Base-by-base conservation (phyloP, 1,284 basidiomycete species). In the Trichosporon asahii region DNA sequence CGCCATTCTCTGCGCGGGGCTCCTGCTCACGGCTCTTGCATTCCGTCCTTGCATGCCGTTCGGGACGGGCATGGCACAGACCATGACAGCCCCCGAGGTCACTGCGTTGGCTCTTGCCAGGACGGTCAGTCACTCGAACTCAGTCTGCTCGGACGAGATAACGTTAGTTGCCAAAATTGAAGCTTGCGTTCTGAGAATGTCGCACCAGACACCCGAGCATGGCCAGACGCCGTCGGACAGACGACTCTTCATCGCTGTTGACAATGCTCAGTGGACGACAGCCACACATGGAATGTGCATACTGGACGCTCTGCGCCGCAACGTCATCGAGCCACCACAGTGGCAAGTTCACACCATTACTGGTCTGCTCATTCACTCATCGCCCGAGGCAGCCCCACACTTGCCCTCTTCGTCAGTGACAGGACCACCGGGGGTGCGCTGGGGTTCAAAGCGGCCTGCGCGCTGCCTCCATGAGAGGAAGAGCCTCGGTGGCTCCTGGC, bases 391-490 rank as follows among this genome's bases (percentile, higher is more conserved):
- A 61, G 27, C 3, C 6, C 11, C 57, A 11, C 27, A 31, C 15
- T n/a, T 31, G 29, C 21, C 29, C 27, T 23, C n/a, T 14, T 23
- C 49, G 21, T 11, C 11, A 2, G 5, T 29, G 57, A 29, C 7
- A 3, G 40, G 11, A 3, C 40, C 40, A 18, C 15, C 7, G 57
- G 29, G 57, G 18, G 15, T 61, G 29, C 15, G 14, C 27, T 21
- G 29, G 2, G 57, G 57, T 6, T 61, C 57, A 12, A 61, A 61
- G 9, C 57, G 27, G 23, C 6, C 27, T 4, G 57, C 15, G 29
- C 57, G 57, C 57, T 61, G 57, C 15, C 14, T 6, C 57, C 57
- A 61, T 23, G 57, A 61, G 15, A 61, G 27, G 57, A 61, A 61
- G 57, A 61, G 57, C 3, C 2, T 12, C 1, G 57, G 57, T 0